A percentile compares a stretch with the other conserved stretches of the same genome.
phyloP scores from a whole-genome alignment of 1,139 yeast genomes.

The Wickerhamomyces sp. region DNA sequence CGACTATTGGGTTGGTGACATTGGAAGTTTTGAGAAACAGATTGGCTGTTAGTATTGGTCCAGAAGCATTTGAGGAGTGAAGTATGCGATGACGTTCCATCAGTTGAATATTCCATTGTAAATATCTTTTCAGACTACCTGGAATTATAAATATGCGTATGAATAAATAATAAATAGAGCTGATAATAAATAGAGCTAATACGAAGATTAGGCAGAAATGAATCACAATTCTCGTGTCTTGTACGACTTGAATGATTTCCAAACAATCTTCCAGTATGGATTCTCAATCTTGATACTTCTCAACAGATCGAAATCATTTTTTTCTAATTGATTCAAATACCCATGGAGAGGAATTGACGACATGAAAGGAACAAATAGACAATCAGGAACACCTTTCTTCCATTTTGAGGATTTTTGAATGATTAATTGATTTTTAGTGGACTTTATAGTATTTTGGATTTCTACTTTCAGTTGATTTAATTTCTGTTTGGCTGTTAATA shows the following conservation, averaged over 20 bases:
- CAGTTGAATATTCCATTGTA: no score
- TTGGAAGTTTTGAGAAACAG: conserved; percentile 74
- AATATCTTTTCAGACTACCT: neutral
- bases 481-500: conserved; percentile 60
- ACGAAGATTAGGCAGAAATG: no score
- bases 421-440: conserved; percentile 29
- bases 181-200: conserved; percentile 29
- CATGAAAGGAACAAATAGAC: conserved; percentile 64
- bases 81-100: neutral
- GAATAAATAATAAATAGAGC: neutral
- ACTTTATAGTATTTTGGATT: conserved; percentile 25
- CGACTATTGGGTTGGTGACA: conserved; percentile 78
- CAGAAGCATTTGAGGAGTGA: neutral
- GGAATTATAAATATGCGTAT: neutral
- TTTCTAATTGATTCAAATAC: conserved; percentile 57
- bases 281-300: conserved; percentile 39
- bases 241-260: conserved; percentile 55
- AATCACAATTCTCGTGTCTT: conserved; percentile 28
- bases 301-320: conserved; percentile 58
- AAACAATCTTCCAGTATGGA: conserved; percentile 71
- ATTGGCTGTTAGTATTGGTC: conserved; percentile 14
- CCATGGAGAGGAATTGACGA: conserved; percentile 59
- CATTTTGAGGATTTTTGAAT: conserved; percentile 34
- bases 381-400: conserved; percentile 55
- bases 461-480: conserved; percentile 35